Evolutionary conservation across 1,284 basidiomycete genomes (phyloP).

Genomic region (Apiotrichum gracile): DNA sequence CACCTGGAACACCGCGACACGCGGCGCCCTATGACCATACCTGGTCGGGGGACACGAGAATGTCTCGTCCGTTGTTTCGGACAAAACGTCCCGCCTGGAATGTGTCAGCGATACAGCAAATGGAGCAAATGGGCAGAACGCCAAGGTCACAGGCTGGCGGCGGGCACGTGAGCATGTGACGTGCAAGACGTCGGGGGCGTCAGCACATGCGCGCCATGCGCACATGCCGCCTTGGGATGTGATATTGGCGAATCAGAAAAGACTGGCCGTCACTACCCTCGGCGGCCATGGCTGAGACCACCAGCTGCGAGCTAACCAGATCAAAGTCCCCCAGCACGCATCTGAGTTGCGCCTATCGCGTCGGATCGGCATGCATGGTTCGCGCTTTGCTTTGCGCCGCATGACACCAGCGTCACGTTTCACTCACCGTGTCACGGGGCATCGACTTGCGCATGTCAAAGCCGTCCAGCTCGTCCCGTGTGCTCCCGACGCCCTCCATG

Average conservation of each 20-base stretch:
- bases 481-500: conserved; percentile 44
- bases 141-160: neutral
- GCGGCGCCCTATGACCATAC: conserved; percentile 45
- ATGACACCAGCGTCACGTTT: neutral
- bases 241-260: too few relatives aligned
- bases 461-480: conserved; percentile 44
- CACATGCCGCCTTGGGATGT: too few relatives aligned
- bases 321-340: neutral
- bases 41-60: conserved; percentile 42
- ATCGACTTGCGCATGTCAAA: conserved; percentile 48
- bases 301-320: neutral
- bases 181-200: too few relatives aligned
- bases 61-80: conserved; percentile 41
- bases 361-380: too few relatives aligned
- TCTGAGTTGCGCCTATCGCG: too few relatives aligned
- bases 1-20: too few relatives aligned
- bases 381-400: too few relatives aligned
- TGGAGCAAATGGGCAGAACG: too few relatives aligned
- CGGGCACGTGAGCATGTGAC: neutral
- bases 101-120: neutral
- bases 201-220: too few relatives aligned
- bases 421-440: conserved; percentile 39
- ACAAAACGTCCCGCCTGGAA: conserved; percentile 32
- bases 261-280: too few relatives aligned
- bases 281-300: too few relatives aligned